phyloP scores from a whole-genome alignment of 345 rosid species.

The Leavenworthia alabamica region DNA sequence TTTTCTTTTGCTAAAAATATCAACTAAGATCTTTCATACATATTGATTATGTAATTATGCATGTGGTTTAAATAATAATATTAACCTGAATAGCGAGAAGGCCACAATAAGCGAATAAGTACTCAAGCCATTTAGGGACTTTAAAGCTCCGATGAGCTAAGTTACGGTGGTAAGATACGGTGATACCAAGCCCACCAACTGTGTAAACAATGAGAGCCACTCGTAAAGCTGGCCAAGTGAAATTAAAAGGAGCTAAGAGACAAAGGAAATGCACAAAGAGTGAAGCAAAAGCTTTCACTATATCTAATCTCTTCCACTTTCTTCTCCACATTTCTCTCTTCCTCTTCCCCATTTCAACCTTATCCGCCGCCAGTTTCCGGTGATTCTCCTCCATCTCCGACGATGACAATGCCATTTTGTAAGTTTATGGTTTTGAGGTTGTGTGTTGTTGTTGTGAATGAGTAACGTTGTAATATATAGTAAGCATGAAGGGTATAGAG shows the following conservation, averaged over 20 bases:
- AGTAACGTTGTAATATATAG: too few relatives aligned
- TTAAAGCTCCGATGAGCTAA: slow-evolving; percentile 74
- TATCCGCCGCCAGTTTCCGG: slow-evolving; percentile 22
- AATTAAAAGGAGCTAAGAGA: slow-evolving; percentile 62
- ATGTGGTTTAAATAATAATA: not conserved
- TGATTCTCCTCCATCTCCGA: slow-evolving; percentile 25
- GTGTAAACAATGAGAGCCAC: slow-evolving; percentile 43
- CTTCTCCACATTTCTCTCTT: slow-evolving; percentile 34
- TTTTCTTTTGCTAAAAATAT: too few relatives aligned
- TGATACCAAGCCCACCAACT: slow-evolving; percentile 69
- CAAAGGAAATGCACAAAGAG: slow-evolving; percentile 57
- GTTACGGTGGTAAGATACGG: slow-evolving; percentile 63
- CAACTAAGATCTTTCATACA: too few relatives aligned
- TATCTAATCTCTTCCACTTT: slow-evolving; percentile 55
- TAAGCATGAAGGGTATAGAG: too few relatives aligned
- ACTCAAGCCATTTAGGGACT: slow-evolving; percentile 84
- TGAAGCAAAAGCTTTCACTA: slow-evolving; percentile 42
- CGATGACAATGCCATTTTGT: slow-evolving; percentile 7
- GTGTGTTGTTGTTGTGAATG: too few relatives aligned
- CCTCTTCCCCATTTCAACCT: slow-evolving; percentile 40
- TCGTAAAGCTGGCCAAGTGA: slow-evolving; percentile 65
- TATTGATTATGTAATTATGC: too few relatives aligned
- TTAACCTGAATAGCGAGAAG: slow-evolving; percentile 36
- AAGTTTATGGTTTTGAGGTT: too few relatives aligned
- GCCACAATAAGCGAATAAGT: slow-evolving; percentile 70